Evolutionary conservation across 352 stramenopile species (phyloP), one percentile per base, ranked within the genome.

Genomic region (Pythium guiyangense): DNA sequence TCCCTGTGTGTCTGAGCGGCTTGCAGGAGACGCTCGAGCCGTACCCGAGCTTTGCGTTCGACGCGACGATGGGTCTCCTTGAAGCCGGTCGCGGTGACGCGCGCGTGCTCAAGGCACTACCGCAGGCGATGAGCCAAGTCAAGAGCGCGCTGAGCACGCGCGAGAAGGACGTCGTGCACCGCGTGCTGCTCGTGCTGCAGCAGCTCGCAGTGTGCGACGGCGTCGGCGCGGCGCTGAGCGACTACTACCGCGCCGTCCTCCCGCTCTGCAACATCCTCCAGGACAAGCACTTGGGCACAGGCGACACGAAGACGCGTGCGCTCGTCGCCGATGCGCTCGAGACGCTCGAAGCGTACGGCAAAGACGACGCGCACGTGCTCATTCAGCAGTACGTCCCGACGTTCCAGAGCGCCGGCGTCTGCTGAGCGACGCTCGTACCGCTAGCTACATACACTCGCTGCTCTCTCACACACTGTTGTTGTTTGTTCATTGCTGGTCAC

Each of bases 181-280:
- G 80, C n/a, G 70, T 86, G 46, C 63, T 92, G 52, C 60, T 88
- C 31, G 52, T 92, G 31, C 58, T 92, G 54, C 83, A 90, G 67
- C 80, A 91, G 57, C 69, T 92, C 42, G 64, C 66, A 2, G 80
- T 92, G 46, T 92, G 80, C 37, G 70, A 85, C 0, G 74, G 78
- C 40, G 78, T 90, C n/a, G 80, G 83, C 22, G 68, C 78, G 11
- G 77, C 77, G 0, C 60, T 93, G 5, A 48, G 64, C 2, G 79
- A 89, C 58, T 81, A 91, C 60, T 91, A 93, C 57, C 71, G 80
- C 17, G 73, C 79, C 12, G 61, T 93, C 37, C 68, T 93, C 40
- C 83, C 83, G n/a, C 63, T 91, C 46, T 93, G 80, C 64, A 93
- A 90, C 64, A 84, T 93, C 27, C 52, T 91, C 17, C 82, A 90